Evolutionary conservation across 805 yeast genomes (phyloP), one percentile per base, ranked within the genome.

Genomic region (Candida easanensis): DNA sequence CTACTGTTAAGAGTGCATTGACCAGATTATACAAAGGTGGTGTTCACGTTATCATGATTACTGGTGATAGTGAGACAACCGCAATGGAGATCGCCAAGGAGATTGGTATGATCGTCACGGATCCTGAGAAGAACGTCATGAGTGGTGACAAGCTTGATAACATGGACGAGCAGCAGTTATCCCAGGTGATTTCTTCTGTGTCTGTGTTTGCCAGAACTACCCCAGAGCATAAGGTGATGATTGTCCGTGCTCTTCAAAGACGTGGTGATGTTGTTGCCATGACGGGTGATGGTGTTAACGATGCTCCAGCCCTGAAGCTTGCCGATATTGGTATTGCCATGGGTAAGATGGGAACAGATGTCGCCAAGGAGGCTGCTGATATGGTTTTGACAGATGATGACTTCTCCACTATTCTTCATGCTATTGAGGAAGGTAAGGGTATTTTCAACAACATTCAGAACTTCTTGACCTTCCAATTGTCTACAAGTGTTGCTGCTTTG

Each of bases 261-360:
- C 77, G 95, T 61, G 97, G 97, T 39, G 96, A 91, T 63, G 82
- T 91, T 49, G 98, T 91, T 40, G 99, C 97, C 19, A 90, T 91
- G 97, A 90, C 98, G n/a, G 99, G 99, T 54, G 98, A 90, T 66
- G 98, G 98, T 67, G 97, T 91, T 13, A 90, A 90, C 63, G 98
- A 90, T 71, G 98, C 98, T 0, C 98, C 98, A n/a, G 97, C 98
- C 5, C 74, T 91, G 55, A 90, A 91, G 62, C 73, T 90, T 54
- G 97, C 98, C 3, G 97, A 90, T 66, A 90, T 90, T 54, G 98
- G 98, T 58, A 88, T 91, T 54, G 83, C 96, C 13, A 89, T 90
- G 93, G 93, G 89, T 47, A 79, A 79, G 54, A 83, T 85, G 70
- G 99, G 99, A 46, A 93, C 98, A 0, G 99, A 91, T 65, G 99